A percentile compares a stretch with the other conserved stretches of the same genome.
phyloP scores from a whole-genome alignment of 208 protist genomes.

The Leishmania turanica region DNA sequence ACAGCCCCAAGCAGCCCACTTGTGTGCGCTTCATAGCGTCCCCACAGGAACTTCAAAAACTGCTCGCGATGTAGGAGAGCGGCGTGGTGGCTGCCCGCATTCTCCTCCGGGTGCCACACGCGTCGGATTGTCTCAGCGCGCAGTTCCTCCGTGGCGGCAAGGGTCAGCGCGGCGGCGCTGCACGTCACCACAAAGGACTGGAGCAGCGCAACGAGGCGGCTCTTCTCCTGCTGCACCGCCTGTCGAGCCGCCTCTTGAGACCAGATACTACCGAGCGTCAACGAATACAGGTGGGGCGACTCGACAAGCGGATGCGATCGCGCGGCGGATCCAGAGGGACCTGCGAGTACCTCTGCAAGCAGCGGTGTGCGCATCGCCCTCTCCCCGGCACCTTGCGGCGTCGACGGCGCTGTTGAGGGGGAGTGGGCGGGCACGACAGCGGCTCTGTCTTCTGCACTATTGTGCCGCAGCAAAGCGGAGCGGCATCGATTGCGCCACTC shows the following conservation, averaged over 20 bases:
- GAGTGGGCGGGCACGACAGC: background rate
- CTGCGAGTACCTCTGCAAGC: constrained; percentile 15
- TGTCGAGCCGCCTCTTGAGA: constrained; percentile 47
- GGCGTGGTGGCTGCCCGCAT: background rate
- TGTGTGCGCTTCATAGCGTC: constrained; percentile 7
- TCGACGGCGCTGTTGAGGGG: background rate
- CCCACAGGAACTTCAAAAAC: constrained; percentile 22
- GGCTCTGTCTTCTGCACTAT: background rate
- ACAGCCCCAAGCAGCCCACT: background rate
- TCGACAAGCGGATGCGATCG: background rate
- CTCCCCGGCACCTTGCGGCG: background rate
- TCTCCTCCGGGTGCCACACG: constrained; percentile 17
- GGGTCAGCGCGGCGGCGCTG: constrained; percentile 54
- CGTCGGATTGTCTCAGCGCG: constrained; percentile 43
- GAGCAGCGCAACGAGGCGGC: constrained; percentile 35
- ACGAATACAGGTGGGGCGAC: background rate
- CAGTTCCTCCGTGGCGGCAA: constrained; percentile 45
- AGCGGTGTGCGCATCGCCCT: background rate
- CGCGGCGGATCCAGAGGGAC: background rate
- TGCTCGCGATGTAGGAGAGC: constrained; percentile 17
- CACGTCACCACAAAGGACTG: constrained; percentile 44
- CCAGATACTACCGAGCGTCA: constrained; percentile 49
- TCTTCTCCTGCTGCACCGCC: constrained; percentile 46
- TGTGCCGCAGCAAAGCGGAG: constrained; percentile 35
- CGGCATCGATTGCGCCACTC: constrained; percentile 55